These are phyloP conservation scores for Hypomontagnella monticulosa DNA, from an alignment of 495 filamentous ascomycete genomes.

Conservation along the genomic window DNA sequence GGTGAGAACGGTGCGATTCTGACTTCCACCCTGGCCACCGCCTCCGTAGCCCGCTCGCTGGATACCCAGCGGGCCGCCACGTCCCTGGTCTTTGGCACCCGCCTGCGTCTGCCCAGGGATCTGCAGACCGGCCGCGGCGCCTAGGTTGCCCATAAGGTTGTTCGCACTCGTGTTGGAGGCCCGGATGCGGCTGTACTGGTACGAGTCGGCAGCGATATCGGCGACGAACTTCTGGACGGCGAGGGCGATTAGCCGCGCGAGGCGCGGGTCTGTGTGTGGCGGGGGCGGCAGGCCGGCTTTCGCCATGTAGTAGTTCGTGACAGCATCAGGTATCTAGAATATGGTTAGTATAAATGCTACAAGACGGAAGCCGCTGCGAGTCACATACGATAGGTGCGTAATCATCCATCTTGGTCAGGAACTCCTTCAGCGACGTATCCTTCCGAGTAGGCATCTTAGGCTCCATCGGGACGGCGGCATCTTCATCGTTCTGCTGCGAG, in stretches of 20 bases:
- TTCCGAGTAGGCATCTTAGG: constrained; percentile 74
- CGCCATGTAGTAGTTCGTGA: constrained; percentile 97
- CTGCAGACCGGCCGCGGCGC: constrained; percentile 77
- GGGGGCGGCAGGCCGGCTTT: constrained; percentile 91
- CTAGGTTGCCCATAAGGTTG: constrained; percentile 88
- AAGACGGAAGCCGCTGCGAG: not conserved
- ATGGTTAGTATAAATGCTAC: constrained; percentile 11
- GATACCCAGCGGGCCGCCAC: constrained; percentile 78
- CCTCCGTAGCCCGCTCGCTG: constrained; percentile 92
- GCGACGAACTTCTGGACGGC: constrained; percentile 98
- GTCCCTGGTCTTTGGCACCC: constrained; percentile 65
- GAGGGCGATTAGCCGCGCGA: constrained; percentile 91
- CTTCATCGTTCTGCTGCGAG: constrained; percentile 40
- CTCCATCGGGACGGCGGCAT: constrained; percentile 38
- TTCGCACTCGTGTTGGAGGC: constrained; percentile 86
- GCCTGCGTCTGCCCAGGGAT: constrained; percentile 67
- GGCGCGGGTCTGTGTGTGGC: constrained; percentile 82
- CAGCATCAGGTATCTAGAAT: constrained; percentile 91
- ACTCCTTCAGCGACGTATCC: constrained; percentile 89
- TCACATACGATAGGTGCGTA: constrained; percentile 91
- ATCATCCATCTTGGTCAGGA: constrained; percentile 95
- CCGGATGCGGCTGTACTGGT: constrained; percentile 95
- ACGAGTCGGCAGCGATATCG: constrained; percentile 96
- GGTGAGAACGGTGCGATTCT: constrained; percentile 92
- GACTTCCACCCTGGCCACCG: constrained; percentile 87